Evolutionary conservation across 73 alveolate genomes (phyloP), one percentile per base, ranked within the genome.

Genomic region (Stentor coeruleus): DNA sequence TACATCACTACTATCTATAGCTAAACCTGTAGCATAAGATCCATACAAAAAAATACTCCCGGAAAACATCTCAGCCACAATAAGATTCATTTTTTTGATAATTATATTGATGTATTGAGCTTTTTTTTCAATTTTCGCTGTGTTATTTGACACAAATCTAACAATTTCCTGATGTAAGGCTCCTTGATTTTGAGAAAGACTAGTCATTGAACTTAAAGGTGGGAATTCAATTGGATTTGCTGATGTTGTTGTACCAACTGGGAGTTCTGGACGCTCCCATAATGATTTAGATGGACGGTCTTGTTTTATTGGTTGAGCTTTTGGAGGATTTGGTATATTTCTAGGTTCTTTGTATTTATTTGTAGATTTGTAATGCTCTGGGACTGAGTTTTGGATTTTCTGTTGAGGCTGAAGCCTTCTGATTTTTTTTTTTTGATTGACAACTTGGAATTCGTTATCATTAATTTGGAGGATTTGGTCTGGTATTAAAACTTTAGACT

Each of bases 131-230:
- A 49, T 6, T 6, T 11, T 49, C 20, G 66, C 6, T 49, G 20
- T 11, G 66, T 49, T 6, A 20, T 20, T 49, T 66, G n/a, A 20
- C n/a, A 20, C 79, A 2, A 66, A 66, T 26, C 37, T 20, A 20
- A 66, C 33, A 1, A 66, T 66, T 66, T 66, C 79, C 33, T 66
- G 79, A 40, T 66, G 79, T 37, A 66, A 40, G 11, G 11, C 15
- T 11, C 66, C 20, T 49, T 6, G 20, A 20, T 49, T 49, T 49
- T 49, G 66, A 20, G 6, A 11, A 20, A 49, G 20, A 49, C 66
- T 49, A n/a, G n/a, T n/a, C n/a, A n/a, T n/a, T 6, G 28, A 11
- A 20, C 6, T 11, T 49, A 49, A 49, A 49, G 66, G 66, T 11
- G 66, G 66, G 66, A 49, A 49, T 11, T 6, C 66, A 20, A 49